These are phyloP conservation scores for Pseudogymnoascus sp. DNA, from an alignment of 2,329 filamentous ascomycete species.

Conservation along the genomic window DNA sequence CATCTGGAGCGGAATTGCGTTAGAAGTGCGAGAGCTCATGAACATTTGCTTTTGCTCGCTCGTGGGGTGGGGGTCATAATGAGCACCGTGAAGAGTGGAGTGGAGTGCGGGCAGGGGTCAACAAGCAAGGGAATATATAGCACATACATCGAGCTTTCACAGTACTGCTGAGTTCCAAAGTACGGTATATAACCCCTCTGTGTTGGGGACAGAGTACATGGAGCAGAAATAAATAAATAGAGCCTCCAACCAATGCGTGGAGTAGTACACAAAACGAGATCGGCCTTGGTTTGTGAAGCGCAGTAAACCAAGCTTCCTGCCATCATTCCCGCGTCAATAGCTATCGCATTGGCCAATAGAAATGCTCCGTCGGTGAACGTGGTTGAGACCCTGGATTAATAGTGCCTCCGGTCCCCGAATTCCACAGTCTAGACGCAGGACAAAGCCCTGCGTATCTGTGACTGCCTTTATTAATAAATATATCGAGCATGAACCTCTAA, in stretches of 20 bases:
- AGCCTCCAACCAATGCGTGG: background rate
- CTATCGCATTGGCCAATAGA: background rate
- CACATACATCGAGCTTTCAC: background rate
- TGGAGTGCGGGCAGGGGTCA: background rate
- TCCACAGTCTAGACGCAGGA: background rate
- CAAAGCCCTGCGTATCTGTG: background rate
- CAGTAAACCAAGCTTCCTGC: conserved; percentile 1
- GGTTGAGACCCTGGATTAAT: conserved; percentile 1
- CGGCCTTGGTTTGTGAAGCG: background rate
- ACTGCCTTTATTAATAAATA: background rate
- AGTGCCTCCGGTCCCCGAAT: background rate
- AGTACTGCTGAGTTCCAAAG: background rate
- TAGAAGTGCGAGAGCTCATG: background rate
- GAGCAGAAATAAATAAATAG: conserved; percentile 1
- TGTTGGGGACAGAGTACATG: background rate
- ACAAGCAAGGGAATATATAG: background rate
- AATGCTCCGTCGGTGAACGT: background rate
- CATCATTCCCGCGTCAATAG: conserved; percentile 5
- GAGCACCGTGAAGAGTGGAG: background rate
- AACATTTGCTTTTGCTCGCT: background rate
- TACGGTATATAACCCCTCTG: background rate
- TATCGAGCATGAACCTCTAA: background rate
- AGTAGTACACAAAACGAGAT: background rate
- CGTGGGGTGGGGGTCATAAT: background rate
- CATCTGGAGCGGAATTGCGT: background rate